These are phyloP conservation scores for Cyberlindnera veronae DNA, from an alignment of 805 yeast species.

Conservation along the genomic window DNA sequence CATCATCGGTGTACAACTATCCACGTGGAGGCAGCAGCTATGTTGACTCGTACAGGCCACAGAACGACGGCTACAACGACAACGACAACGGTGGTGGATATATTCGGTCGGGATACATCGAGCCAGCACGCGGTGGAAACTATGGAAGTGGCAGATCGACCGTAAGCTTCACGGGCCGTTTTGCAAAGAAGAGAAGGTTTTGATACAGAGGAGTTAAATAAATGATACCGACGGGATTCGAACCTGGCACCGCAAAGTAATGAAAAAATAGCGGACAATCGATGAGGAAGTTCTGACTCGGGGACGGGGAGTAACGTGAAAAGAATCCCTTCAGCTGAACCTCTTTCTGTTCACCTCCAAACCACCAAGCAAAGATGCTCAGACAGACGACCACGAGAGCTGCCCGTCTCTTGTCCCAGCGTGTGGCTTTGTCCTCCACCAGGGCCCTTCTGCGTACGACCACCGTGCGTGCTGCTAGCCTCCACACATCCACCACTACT, in stretches of 20 bases:
- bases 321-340: too few species aligned
- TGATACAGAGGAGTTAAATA: too few species aligned
- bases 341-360: not conserved
- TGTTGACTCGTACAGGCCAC: conserved; percentile 1
- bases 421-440: conserved; percentile 1
- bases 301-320: too few species aligned
- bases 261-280: too few species aligned
- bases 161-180: too few species aligned
- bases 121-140: conserved; percentile 6
- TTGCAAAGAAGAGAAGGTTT: conserved; percentile 1
- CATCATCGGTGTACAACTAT: conserved; percentile 15
- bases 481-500: conserved; percentile 5
- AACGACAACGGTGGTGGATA: conserved; percentile 5
- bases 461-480: not conserved
- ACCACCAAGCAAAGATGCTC: conserved; percentile 9
- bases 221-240: too few species aligned
- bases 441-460: not conserved
- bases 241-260: too few species aligned
- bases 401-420: conserved; percentile 4
- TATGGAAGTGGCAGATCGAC: not conserved
- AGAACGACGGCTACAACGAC: conserved; percentile 3
- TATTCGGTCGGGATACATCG: conserved; percentile 16
- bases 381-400: conserved; percentile 8
- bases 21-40: conserved; percentile 10
- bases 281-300: too few species aligned